A percentile compares a stretch with the other conserved stretches of the same genome.
Evolutionary conservation across 345 rosid species (phyloP).

Genomic region (Cochlearia excelsa): DNA sequence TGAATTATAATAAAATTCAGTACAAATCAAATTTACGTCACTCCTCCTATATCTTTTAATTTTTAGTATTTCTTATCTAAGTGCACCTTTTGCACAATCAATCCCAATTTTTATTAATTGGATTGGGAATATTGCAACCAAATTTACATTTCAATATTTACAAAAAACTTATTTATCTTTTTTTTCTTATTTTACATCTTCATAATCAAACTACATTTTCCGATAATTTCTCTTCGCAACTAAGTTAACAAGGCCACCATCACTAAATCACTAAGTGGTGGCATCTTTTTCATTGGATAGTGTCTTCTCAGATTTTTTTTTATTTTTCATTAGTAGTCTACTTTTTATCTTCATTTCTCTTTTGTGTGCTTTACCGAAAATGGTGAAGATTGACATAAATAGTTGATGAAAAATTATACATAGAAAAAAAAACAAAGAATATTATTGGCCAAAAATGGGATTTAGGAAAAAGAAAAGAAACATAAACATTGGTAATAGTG

Average conservation of each 20-base stretch:
- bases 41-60: slow-evolving; percentile 12
- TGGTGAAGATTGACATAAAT: slow-evolving; percentile 14
- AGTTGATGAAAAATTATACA: no score
- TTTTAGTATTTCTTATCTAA: not conserved
- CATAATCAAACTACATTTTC: no score
- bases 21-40: slow-evolving; percentile 21
- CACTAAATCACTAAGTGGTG: slow-evolving; percentile 11
- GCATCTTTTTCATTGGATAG: slow-evolving; percentile 31
- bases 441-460: not conserved
- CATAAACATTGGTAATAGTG: slow-evolving; percentile 21
- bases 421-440: no score
- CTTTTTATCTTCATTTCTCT: slow-evolving; percentile 20
- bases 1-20: slow-evolving; percentile 1
- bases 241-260: slow-evolving; percentile 19
- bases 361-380: slow-evolving; percentile 28
- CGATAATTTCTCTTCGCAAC: slow-evolving; percentile 26
- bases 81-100: no score
- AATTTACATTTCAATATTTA: not conserved
- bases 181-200: not conserved
- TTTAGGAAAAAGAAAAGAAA: slow-evolving; percentile 3
- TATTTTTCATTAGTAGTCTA: slow-evolving; percentile 18
- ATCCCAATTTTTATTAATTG: not conserved
- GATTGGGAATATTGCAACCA: not conserved
- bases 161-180: slow-evolving; percentile 1
- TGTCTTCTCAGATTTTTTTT: slow-evolving; percentile 24